Percentiles rank a stretch among this genome's conserved stretches.
These are phyloP conservation scores for Pythium utonaiense DNA, from an alignment of 352 stramenopile genomes.

Conservation along the genomic window DNA sequence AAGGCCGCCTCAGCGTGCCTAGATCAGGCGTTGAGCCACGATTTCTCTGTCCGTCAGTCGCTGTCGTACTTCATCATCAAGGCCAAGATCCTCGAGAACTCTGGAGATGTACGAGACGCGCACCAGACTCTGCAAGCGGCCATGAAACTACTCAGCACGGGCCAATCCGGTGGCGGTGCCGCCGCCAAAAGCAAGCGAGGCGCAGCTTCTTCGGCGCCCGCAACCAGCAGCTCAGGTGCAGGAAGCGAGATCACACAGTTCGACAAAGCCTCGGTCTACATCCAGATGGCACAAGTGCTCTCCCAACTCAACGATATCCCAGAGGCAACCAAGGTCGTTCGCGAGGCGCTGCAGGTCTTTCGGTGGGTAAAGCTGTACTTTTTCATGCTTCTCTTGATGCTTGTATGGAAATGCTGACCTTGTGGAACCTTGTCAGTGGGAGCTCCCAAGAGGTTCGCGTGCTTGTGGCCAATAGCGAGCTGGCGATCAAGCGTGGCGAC, in stretches of 20 bases:
- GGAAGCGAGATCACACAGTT: conserved; percentile 50
- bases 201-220: neutral
- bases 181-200: conserved; percentile 16
- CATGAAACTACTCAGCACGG: conserved; percentile 56
- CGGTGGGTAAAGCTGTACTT: conserved; percentile 26
- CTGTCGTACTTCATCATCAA: conserved; percentile 88
- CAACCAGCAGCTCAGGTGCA: neutral
- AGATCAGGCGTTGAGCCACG: conserved; percentile 85
- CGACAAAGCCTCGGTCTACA: conserved; percentile 87
- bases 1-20: conserved; percentile 64
- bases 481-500: conserved; percentile 89
- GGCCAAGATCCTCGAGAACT: conserved; percentile 73
- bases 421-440: conserved; percentile 29
- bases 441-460: conserved; percentile 89
- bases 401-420: neutral
- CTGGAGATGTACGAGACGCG: conserved; percentile 77
- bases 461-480: conserved; percentile 87
- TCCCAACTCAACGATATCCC: conserved; percentile 74
- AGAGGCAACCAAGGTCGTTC: conserved; percentile 61
- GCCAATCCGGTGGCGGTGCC: neutral
- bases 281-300: conserved; percentile 78
- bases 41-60: conserved; percentile 85
- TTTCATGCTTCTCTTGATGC: neutral
- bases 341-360: conserved; percentile 70
- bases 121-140: conserved; percentile 72